A percentile compares a stretch with the other conserved stretches of the same genome.
These are phyloP conservation scores for Phytophthora citrophthora DNA, from an alignment of 352 stramenopile species.

Conservation along the genomic window DNA sequence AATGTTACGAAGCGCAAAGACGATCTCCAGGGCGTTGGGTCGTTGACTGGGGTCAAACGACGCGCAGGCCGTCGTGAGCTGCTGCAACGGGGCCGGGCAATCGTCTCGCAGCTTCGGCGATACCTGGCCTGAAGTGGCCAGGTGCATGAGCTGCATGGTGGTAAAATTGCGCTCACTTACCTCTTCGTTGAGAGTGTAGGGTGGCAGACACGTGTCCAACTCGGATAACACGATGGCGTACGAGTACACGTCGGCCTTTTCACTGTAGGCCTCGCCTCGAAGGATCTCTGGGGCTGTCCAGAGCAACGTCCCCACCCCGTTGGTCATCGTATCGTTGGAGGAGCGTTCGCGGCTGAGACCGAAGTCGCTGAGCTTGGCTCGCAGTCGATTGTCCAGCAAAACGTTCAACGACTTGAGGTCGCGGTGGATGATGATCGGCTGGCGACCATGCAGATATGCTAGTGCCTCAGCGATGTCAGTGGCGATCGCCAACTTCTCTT, in stretches of 20 bases:
- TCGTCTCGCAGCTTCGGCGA: slow-evolving; percentile 44
- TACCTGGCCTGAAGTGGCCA: slow-evolving; percentile 54
- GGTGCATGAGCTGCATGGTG: slow-evolving; percentile 63
- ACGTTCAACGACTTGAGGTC: slow-evolving; percentile 79
- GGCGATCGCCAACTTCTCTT: slow-evolving; percentile 67
- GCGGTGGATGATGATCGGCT: slow-evolving; percentile 66
- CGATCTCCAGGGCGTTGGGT: slow-evolving; percentile 58
- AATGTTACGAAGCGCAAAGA: slow-evolving; percentile 53
- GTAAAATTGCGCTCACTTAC: slow-evolving; percentile 45
- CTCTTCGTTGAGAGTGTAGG: slow-evolving; percentile 61
- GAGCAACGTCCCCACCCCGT: slow-evolving; percentile 60
- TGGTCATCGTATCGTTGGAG: slow-evolving; percentile 73
- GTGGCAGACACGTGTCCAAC: slow-evolving; percentile 62
- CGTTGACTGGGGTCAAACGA: slow-evolving; percentile 39
- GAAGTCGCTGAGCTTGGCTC: slow-evolving; percentile 71
- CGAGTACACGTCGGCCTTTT: slow-evolving; percentile 72
- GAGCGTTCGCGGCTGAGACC: slow-evolving; percentile 58
- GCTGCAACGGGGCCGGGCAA: slow-evolving; percentile 39
- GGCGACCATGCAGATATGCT: slow-evolving; percentile 65
- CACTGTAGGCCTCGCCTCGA: slow-evolving; percentile 55
- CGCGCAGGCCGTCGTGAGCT: slow-evolving; percentile 46
- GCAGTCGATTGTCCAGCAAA: slow-evolving; percentile 45
- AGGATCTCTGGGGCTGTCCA: slow-evolving; percentile 73
- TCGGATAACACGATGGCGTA: slow-evolving; percentile 70
- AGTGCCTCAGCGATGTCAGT: slow-evolving; percentile 64